phyloP scores from a whole-genome alignment of 2,329 filamentous ascomycete genomes.

The Hypomyces rosellus region DNA sequence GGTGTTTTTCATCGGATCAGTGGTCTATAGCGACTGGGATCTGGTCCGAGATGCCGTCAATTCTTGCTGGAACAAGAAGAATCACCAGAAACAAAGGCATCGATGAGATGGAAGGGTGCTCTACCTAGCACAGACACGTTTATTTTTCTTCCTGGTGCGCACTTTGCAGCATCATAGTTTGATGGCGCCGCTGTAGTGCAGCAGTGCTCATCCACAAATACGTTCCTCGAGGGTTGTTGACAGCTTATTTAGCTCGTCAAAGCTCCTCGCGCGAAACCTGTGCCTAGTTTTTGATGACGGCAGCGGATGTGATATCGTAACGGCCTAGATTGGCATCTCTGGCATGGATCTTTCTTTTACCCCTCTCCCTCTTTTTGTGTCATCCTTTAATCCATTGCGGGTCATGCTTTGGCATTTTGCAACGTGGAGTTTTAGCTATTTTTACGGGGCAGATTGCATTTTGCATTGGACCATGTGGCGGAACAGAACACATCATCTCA shows the following conservation, averaged over 20 bases:
- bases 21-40: constrained; percentile 34
- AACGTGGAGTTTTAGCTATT: neutral
- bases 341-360: neutral
- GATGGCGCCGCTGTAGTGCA: constrained; percentile 8
- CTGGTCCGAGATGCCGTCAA: constrained; percentile 41
- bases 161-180: constrained; percentile 6
- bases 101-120: constrained; percentile 3
- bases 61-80: constrained; percentile 43
- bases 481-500: constrained; percentile 2
- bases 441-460: constrained; percentile 6
- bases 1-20: constrained; percentile 50
- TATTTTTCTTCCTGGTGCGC: constrained; percentile 7
- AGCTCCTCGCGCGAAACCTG: constrained; percentile 15
- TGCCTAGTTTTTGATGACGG: constrained; percentile 1
- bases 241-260: constrained; percentile 1
- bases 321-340: neutral
- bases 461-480: constrained; percentile 10
- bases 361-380: neutral
- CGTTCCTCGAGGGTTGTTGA: constrained; percentile 19
- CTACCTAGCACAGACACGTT: constrained; percentile 12
- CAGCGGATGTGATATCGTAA: neutral
- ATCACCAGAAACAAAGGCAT: constrained; percentile 26
- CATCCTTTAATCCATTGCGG: neutral
- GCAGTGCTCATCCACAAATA: constrained; percentile 23
- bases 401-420: neutral